Evolutionary conservation across 805 yeast genomes (phyloP).

Genomic region (Lipomyces spencermartinsiae): DNA sequence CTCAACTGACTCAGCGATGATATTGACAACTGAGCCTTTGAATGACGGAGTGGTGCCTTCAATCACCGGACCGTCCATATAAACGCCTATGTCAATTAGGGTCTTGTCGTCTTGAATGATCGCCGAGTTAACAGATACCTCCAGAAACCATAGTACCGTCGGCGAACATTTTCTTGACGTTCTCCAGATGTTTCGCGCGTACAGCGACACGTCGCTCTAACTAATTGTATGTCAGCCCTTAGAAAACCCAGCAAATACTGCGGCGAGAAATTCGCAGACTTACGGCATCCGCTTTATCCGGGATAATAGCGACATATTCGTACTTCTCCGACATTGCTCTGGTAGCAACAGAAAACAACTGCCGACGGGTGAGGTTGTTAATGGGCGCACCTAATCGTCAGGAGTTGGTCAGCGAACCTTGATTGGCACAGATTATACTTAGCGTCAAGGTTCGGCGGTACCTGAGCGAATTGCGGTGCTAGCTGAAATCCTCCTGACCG

Average conservation of each 20-base stretch:
- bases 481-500: neutral
- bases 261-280: conserved; percentile 9
- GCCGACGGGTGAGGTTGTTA: neutral
- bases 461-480: neutral
- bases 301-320: conserved; percentile 73
- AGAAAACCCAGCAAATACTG: neutral
- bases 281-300: conserved; percentile 68
- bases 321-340: conserved; percentile 26
- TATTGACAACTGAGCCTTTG: conserved; percentile 71
- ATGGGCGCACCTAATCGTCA: neutral
- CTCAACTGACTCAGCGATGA: conserved; percentile 68
- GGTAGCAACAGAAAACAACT: conserved; percentile 3
- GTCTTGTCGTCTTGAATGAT: neutral
- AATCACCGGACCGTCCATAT: conserved; percentile 32
- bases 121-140: conserved; percentile 16
- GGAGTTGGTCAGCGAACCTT: neutral
- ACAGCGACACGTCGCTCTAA: conserved; percentile 45
- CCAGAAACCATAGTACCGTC: conserved; percentile 52
- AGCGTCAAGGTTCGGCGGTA: neutral
- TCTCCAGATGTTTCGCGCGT: conserved; percentile 53
- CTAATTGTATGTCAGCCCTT: conserved; percentile 3
- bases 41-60: conserved; percentile 49
- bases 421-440: neutral
- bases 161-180: conserved; percentile 43
- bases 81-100: conserved; percentile 25